These are phyloP conservation scores for Beauveria sp. DNA, from an alignment of 2,329 filamentous ascomycete species.

Conservation along the genomic window DNA sequence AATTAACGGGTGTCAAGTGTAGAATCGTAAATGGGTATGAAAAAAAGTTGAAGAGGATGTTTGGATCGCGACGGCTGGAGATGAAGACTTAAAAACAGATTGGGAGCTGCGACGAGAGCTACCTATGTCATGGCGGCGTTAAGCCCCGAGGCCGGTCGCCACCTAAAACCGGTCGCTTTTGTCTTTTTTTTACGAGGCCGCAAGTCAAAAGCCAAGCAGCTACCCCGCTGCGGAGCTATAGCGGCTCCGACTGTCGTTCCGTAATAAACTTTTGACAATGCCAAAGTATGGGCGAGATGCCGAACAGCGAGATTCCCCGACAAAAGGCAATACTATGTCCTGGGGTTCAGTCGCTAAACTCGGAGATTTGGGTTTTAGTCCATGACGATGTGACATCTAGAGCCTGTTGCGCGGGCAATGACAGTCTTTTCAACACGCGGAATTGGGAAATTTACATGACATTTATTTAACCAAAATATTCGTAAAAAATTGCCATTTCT, in stretches of 20 bases:
- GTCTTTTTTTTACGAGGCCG: not conserved
- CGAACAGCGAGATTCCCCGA: slow-evolving; percentile 7
- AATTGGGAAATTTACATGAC: not conserved
- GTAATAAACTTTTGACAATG: not conserved
- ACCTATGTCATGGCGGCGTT: slow-evolving; percentile 8
- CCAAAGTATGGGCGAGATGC: not conserved
- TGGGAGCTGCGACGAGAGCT: not conserved
- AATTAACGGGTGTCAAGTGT: not conserved
- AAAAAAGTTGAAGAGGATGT: not conserved
- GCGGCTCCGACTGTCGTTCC: not conserved
- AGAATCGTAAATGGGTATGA: not conserved
- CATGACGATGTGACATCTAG: not conserved
- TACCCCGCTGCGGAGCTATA: slow-evolving; percentile 10
- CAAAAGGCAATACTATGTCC: too few relatives aligned
- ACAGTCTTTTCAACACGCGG: not conserved
- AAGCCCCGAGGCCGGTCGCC: slow-evolving; percentile 5
- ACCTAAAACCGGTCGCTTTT: not conserved
- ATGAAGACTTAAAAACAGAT: not conserved
- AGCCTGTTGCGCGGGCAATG: not conserved
- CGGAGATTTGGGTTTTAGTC: not conserved
- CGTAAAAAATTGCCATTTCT: not conserved
- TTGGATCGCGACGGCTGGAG: not conserved
- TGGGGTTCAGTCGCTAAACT: not conserved
- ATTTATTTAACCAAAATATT: not conserved
- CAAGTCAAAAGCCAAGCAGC: not conserved